Base-by-base conservation (phyloP, 1,284 basidiomycete species). In the Melampsora occidentalis region DNA sequence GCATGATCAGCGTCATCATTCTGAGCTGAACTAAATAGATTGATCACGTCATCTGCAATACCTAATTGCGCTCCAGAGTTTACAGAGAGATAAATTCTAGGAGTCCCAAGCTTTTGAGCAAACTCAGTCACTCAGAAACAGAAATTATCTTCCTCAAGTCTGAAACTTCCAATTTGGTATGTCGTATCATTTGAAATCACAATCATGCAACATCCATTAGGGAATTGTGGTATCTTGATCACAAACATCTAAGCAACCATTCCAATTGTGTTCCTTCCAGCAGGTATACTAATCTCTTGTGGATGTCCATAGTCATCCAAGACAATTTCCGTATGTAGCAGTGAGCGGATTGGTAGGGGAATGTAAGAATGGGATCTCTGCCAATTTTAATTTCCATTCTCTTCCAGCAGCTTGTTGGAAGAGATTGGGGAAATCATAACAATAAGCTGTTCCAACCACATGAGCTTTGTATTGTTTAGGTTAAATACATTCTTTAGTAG, bases 381-480 rank as follows among this genome's bases (percentile, higher is more conserved):
- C 80, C 82, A 91, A 88, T 76, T 84, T 85, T 35, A 85, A 83
- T 48, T 90, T 88, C 96, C 96, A 99, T 78, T 93, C 88, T 81
- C 95, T 93, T 82, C 94, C 91, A 78, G 98, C 86, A 7, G 96
- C 94, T 85, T 99, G 98, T 69, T 93, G 90, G 87, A 99, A 97
- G 77, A 99, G 89, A 82, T 97, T 96, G 66, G 97, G 94, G 89
- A 99, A 98, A 86, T 99, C 97, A 85, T 99, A 85, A 59, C 92
- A 95, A 83, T 99, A 99, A 67, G 96, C 99, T 42, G 97, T 99
- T 78, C 97, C 96, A 79, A 97, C 90, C 76, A 97, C 89, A 84
- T 99, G 97, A n/a, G 97, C 97, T 82, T 98, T 95, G 86, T 97
- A 98, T 81, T 97, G 94, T 84, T 97, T 95, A 76, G 96, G 95